Base-by-base conservation (phyloP, 2,329 filamentous ascomycete species). In the Beauveria sp. region DNA sequence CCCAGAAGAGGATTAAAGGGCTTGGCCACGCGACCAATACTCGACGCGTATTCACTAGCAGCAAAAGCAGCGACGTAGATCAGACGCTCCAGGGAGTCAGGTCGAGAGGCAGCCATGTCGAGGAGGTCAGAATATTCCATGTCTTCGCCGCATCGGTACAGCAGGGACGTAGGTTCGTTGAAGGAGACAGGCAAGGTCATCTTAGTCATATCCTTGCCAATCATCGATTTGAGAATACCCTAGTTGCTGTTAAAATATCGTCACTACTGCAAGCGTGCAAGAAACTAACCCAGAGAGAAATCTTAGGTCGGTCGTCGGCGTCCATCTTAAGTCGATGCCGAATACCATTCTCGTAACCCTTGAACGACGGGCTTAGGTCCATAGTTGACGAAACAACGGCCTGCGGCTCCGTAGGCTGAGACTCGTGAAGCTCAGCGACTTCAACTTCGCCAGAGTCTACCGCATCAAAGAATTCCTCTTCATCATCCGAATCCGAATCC, bases 121-220 rank as follows among this genome's bases (percentile, higher is more conserved):
- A 99, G 81, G 7, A 99, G 84, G 67, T 97, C 91, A 0, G 90
- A 90, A 70, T 99, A 99, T 75, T 99, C 94, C 90, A 99, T 93
- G 70, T 99, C 94, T 76, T 99, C 94, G 5, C 91, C 91, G 48
- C 96, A 93, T 71, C 94, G 90, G 74, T 97, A 94, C 9, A 99
- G 82, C 14, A 99, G 79, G 6, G 94, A 97, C 0, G 94, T 99
- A 0, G 94, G 94, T 74, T 99, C 94, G 75, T 99, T 99, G 79
- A 99, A 97, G 0, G 94, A 96, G 2, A 99, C 94, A 0, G 94
- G 94, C 22, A 99, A 79, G 0, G 94, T 97, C 93, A 99, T 99
- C 79, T 96, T 97, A 43, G 94, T 97, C 94, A 99, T 97, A 71
- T 99, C 94, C 73, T 99, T 97, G 65, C 94, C 94, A 75, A 99